Evolutionary conservation across 2,329 filamentous ascomycete species (phyloP).

Genomic region (Pseudopyrenochaeta lycopersici): DNA sequence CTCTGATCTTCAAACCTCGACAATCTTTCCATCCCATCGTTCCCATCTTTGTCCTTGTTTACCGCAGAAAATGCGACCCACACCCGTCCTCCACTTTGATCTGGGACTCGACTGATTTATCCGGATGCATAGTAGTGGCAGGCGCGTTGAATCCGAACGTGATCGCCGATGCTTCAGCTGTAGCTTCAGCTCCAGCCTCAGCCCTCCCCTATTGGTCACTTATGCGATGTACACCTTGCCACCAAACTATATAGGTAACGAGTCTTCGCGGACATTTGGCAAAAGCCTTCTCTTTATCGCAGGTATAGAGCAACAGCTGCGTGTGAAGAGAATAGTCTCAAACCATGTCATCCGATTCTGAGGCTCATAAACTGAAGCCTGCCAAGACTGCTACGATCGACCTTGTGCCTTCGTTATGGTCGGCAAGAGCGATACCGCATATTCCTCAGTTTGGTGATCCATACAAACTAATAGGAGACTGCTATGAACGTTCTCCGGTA

Average conservation of each 20-base stretch:
- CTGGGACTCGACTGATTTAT: not conserved
- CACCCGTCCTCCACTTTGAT: not conserved
- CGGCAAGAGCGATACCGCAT: slow-evolving; percentile 16
- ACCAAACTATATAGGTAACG: slow-evolving; percentile 2
- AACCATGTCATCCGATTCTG: slow-evolving; percentile 10
- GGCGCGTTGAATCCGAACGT: not conserved
- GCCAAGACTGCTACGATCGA: slow-evolving; percentile 8
- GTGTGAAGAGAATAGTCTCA: not conserved
- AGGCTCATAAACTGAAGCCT: not conserved
- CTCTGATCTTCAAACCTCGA: not conserved
- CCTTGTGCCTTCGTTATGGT: slow-evolving; percentile 8
- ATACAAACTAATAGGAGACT: slow-evolving; percentile 29
- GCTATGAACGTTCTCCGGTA: slow-evolving; percentile 17
- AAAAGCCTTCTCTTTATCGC: not conserved
- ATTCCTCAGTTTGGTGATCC: slow-evolving; percentile 15
- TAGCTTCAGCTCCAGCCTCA: slow-evolving; percentile 7
- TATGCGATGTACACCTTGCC: not conserved
- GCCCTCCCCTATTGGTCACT: slow-evolving; percentile 10
- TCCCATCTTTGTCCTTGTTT: no score
- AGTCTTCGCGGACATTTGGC: not conserved
- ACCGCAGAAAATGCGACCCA: not conserved
- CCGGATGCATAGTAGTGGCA: no score
- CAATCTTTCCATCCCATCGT: not conserved
- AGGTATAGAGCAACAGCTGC: not conserved
- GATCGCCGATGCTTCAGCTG: slow-evolving; percentile 4